phyloP scores from a whole-genome alignment of 495 filamentous ascomycete species.

The Neurospora sp. region DNA sequence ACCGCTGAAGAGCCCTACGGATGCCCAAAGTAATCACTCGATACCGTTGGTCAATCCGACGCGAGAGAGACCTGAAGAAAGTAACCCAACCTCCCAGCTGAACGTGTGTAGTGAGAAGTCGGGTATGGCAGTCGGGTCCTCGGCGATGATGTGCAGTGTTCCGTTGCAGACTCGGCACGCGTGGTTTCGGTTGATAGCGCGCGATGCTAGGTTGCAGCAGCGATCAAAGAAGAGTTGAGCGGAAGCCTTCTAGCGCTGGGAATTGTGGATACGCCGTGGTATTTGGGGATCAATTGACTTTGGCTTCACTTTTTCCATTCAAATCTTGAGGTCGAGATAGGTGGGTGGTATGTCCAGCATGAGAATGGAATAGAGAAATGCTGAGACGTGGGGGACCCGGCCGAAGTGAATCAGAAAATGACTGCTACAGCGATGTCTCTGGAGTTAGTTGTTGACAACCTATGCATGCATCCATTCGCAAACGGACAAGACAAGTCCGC shows the following conservation, averaged over 20 bases:
- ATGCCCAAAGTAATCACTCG: neutral
- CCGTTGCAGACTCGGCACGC: neutral
- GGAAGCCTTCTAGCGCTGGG: neutral
- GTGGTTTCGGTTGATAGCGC: neutral
- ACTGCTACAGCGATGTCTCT: neutral
- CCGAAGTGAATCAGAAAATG: neutral
- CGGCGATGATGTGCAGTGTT: neutral
- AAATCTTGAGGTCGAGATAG: neutral
- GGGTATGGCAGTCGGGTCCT: neutral
- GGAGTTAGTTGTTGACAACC: neutral
- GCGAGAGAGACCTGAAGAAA: neutral
- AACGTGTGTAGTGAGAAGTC: neutral
- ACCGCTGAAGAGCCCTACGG: neutral
- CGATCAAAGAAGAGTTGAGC: neutral
- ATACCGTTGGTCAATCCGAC: neutral
- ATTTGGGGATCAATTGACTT: neutral
- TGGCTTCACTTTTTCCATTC: neutral
- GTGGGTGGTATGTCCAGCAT: neutral
- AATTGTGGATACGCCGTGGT: neutral
- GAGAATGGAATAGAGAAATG: neutral
- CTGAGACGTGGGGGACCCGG: neutral
- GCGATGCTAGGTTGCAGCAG: neutral
- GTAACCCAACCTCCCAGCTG: neutral
- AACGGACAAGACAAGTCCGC: neutral
- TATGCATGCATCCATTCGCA: neutral